These are phyloP conservation scores for Akanthomyces dipterigenus DNA, from an alignment of 2,329 filamentous ascomycete species.

Conservation along the genomic window DNA sequence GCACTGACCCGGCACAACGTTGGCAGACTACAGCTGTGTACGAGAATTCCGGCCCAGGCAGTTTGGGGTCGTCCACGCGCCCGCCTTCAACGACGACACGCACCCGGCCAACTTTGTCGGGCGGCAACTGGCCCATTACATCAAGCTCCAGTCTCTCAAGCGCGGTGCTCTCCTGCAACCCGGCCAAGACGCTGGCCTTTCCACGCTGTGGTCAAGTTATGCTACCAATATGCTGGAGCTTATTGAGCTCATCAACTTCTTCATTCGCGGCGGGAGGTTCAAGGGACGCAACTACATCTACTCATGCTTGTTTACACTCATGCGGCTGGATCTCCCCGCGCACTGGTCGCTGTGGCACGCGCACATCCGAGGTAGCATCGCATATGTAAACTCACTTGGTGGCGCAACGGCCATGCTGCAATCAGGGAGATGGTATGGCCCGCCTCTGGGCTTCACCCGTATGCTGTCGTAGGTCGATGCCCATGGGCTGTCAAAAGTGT, in stretches of 20 bases:
- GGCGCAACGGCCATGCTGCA: background rate
- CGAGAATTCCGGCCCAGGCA: background rate
- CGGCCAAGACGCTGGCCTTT: background rate
- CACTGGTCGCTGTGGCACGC: background rate
- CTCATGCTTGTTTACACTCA: background rate
- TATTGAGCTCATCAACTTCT: background rate
- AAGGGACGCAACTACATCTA: background rate
- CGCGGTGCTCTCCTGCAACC: background rate
- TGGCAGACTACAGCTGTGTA: background rate
- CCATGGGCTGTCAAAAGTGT: no score
- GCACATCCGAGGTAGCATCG: background rate
- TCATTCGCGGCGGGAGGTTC: background rate
- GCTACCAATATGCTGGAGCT: background rate
- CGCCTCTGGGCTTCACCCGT: background rate
- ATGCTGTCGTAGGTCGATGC: background rate
- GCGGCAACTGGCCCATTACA: background rate
- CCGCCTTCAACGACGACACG: background rate
- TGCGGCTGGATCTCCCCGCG: background rate
- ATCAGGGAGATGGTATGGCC: background rate
- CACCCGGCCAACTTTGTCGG: background rate
- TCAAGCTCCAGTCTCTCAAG: background rate
- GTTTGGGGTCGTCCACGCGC: background rate
- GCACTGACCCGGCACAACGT: no score
- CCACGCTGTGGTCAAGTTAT: background rate
- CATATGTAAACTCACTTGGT: background rate